phyloP scores from a whole-genome alignment of 2,329 filamentous ascomycete genomes.

The Tolypocladium album region DNA sequence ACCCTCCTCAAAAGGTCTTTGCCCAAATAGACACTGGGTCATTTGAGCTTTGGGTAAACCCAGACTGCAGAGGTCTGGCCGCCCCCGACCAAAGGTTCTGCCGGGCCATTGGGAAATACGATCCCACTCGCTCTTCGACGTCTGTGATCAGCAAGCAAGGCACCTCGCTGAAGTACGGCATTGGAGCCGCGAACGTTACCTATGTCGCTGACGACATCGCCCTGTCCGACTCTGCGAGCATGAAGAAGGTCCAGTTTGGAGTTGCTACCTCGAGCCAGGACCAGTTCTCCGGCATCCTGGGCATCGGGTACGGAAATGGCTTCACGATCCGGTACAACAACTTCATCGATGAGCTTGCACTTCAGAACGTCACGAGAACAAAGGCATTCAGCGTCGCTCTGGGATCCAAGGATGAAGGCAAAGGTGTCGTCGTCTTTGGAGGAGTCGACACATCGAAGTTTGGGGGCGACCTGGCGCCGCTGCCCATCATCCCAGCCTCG shows the following conservation, averaged over 20 bases:
- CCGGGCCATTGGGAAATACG: constrained; percentile 31
- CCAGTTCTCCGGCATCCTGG: constrained; percentile 53
- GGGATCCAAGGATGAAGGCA: constrained; percentile 47
- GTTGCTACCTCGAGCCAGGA: constrained; percentile 42
- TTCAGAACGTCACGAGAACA: constrained; percentile 43
- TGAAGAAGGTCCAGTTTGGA: constrained; percentile 49
- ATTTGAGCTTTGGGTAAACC: constrained; percentile 54
- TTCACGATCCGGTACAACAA: constrained; percentile 36
- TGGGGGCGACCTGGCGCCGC: constrained; percentile 42
- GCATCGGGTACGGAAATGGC: constrained; percentile 56
- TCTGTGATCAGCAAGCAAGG: constrained; percentile 18
- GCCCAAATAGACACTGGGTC: constrained; percentile 50
- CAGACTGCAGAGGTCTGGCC: constrained; percentile 38
- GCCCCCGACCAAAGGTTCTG: constrained; percentile 33
- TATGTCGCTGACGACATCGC: constrained; percentile 36
- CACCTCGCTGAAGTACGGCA: constrained; percentile 37
- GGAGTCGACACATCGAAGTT: constrained; percentile 58
- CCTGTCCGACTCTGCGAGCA: constrained; percentile 27
- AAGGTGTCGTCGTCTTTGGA: constrained; percentile 57
- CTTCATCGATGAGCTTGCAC: constrained; percentile 37
- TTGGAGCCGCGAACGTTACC: constrained; percentile 38
- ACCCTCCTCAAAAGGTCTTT: constrained; percentile 39
- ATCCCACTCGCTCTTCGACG: constrained; percentile 29
- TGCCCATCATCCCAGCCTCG: constrained; percentile 49
- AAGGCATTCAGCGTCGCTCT: constrained; percentile 57